Percentiles rank a stretch among this genome's conserved stretches.
phyloP scores from a whole-genome alignment of 148 eudicot genomes.

The Cornus florida region DNA sequence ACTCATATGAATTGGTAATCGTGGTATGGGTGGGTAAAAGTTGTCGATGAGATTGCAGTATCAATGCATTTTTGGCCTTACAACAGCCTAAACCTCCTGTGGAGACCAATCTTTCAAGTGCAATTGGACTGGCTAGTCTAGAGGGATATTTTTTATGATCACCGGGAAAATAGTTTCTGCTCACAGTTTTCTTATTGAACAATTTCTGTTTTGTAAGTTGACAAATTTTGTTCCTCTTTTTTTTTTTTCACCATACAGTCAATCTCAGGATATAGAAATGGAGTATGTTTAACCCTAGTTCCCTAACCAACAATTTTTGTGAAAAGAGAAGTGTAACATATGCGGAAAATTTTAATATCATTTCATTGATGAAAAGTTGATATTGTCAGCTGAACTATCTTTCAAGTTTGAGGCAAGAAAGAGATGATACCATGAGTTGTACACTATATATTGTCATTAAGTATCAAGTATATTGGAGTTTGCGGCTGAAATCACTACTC shows the following conservation, averaged over 20 bases:
- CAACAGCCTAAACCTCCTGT: not conserved
- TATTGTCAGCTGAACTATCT: not conserved
- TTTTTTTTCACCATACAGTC: not conserved
- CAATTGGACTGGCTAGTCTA: constrained; percentile 1
- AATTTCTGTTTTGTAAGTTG: not conserved
- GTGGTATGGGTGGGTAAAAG: not conserved
- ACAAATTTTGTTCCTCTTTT: no score
- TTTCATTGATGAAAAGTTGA: not conserved
- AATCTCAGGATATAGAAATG: not conserved
- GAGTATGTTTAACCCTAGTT: not conserved
- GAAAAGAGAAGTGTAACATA: not conserved
- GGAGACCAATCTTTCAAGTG: not conserved
- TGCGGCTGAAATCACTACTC: no score
- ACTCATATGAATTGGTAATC: not conserved
- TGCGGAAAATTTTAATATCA: not conserved
- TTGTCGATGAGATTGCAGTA: not conserved
- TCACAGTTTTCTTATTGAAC: constrained; percentile 12
- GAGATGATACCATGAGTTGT: not conserved
- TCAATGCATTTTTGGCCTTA: not conserved
- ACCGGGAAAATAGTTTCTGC: not conserved
- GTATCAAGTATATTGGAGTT: no score
- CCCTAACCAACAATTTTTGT: not conserved
- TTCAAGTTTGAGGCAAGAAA: not conserved
- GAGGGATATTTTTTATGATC: not conserved
- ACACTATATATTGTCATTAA: no score